Evolutionary conservation across 1,284 basidiomycete species (phyloP), one percentile per base, ranked within the genome.

Genomic region (Porodaedalea pini): DNA sequence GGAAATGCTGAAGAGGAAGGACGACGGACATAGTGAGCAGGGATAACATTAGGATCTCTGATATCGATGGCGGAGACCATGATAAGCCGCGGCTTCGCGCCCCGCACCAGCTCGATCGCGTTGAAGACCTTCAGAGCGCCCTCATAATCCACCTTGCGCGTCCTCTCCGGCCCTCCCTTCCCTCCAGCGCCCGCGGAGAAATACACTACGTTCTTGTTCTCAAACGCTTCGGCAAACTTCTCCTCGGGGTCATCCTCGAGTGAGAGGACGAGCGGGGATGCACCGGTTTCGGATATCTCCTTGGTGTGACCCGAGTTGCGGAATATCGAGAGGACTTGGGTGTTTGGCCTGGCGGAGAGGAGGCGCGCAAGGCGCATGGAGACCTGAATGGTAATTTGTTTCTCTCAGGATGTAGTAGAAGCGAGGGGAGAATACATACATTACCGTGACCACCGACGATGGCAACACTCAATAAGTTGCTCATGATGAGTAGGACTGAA

Each of bases 91-190:
- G 84, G 84, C 57, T 77, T 77, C 5, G 70, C 63, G 1, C 76
- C 73, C 32, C 75, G 66, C 0, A 82, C 73, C 1, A 63, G 69
- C 65, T 88, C 85, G 58, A 90, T 76, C 0, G 86, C 88, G 63
- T 89, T 85, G 65, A 84, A 90, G 0, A 86, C 80, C 69, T 88
- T 89, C 55, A 89, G 64, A 0, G 87, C 86, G 2, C 85, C 88
- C 51, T 84, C 79, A 64, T 83, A 82, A 67, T 91, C 89, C 8
- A 91, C 87, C 21, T 75, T 76, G 62, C 79, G 79, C 0, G 83
- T 88, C 32, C 87, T 71, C 58, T 86, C 84, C 8, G 75, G 70
- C n/a, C n/a, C n/a, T n/a, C n/a, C n/a, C 64, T 85, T 85, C 0
- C 85, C 85, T 0, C 86, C 87, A 0, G 88, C 83, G 1, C 88